Evolutionary conservation across 768 basidiomycete species (phyloP), one percentile per base, ranked within the genome.

Genomic region (Suillus sp.): DNA sequence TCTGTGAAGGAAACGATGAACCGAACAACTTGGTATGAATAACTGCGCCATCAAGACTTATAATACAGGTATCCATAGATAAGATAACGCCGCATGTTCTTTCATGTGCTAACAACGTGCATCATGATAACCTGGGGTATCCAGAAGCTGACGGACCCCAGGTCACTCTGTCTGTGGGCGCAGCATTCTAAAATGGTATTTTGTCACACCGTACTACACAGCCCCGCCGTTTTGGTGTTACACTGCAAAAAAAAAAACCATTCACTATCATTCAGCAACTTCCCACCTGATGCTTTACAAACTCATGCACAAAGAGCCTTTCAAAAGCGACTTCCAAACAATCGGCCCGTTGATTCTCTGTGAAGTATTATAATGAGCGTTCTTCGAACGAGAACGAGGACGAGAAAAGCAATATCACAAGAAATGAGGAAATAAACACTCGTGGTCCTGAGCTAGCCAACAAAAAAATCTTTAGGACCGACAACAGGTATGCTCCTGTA

Each of bases 31-130:
- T 60, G 25, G 20, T 55, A 35, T 14, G 4, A 27, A 37, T 56
- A 53, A 30, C 30, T n/a, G n/a, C 11, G 25, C 25, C 25, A 25
- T 48, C 47, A 25, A 3, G 10, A 22, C 45, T 48, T 25, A 48
- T 48, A 25, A 14, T 25, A 11, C n/a, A 22, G 22, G 45, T 32
- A 53, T 61, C 25, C 53, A 35, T 56, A 62, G 64, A 65, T 65
- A 63, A 65, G 64, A 65, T 62, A 62, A n/a, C 48, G 27, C 16
- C 51, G 30, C 56, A 30, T 57, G 56, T 27, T n/a, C 2, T 38
- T n/a, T 25, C 47, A 48, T 47, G 13, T 54, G 13, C 35, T 16
- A 37, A 40, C 37, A 30, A n/a, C 55, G 37, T 56, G 55, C 27
- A 27, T 3, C 25, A 48, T 14, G 18, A 51, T 9, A 40, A 57